Percentiles rank a stretch among this genome's conserved stretches.
Conservation (phyloP, 805 yeast genomes). For the Candida awuae region DNA sequence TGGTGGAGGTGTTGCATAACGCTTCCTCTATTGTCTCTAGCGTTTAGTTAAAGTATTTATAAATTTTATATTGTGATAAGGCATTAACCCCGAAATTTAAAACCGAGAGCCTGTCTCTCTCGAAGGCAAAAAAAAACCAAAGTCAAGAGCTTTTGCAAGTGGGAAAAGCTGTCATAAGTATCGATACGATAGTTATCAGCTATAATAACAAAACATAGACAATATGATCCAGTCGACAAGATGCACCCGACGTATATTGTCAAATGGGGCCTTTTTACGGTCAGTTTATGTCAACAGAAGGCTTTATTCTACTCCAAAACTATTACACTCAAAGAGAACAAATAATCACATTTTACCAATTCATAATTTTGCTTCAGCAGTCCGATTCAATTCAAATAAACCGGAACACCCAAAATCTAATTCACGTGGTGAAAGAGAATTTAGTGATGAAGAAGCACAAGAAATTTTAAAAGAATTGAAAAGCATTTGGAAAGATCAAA, state of each 20-base stretch:
- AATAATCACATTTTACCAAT: not conserved
- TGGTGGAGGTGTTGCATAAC: constrained; percentile 86
- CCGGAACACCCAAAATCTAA: constrained; percentile 16
- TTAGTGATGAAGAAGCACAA: constrained; percentile 24
- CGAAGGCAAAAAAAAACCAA: no score
- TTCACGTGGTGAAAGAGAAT: constrained; percentile 22
- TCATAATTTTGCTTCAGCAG: not conserved
- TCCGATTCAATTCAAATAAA: constrained; percentile 13
- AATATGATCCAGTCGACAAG: no score
- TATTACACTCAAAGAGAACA: not conserved
- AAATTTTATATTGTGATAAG: not conserved
- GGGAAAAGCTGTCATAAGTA: no score
- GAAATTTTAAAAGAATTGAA: constrained; percentile 19
- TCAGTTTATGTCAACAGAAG: not conserved
- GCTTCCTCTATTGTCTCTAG: constrained; percentile 86
- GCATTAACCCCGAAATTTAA: no score
- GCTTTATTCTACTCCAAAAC: not conserved
- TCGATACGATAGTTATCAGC: no score
- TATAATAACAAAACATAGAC: no score
- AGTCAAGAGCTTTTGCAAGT: no score
- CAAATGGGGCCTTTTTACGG: not conserved
- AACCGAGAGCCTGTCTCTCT: no score
- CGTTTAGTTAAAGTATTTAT: constrained; percentile 32
- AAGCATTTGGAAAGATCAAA: constrained; percentile 20
- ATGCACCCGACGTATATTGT: not conserved